Evolutionary conservation across 106 monocot species (phyloP).

Genomic region (Agapanthus africanus): DNA sequence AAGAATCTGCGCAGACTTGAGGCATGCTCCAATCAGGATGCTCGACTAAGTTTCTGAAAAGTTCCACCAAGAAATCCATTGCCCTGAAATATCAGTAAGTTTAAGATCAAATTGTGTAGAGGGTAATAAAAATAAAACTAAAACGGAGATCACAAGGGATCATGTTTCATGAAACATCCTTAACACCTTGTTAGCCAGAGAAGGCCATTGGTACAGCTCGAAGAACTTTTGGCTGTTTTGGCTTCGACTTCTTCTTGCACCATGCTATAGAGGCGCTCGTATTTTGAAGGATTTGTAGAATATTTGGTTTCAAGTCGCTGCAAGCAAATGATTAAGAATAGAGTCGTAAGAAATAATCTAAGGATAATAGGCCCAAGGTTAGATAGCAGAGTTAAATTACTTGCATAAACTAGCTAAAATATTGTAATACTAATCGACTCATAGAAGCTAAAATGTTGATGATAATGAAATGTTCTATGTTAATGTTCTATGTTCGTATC

Average conservation of each 20-base stretch:
- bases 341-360: too few relatives aligned
- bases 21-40: constrained; percentile 85
- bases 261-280: constrained; percentile 54
- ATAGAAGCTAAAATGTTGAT: too few relatives aligned
- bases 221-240: constrained; percentile 67
- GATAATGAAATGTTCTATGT: too few relatives aligned
- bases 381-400: too few relatives aligned
- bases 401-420: too few relatives aligned
- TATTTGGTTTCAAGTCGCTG: constrained; percentile 78
- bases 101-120: neutral
- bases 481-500: too few relatives aligned
- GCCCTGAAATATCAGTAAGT: constrained; percentile 38
- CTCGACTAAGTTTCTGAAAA: constrained; percentile 65
- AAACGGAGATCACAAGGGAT: neutral
- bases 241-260: constrained; percentile 62
- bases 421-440: too few relatives aligned
- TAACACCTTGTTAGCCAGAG: constrained; percentile 66
- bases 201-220: constrained; percentile 77
- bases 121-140: neutral
- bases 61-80: constrained; percentile 81
- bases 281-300: constrained; percentile 60
- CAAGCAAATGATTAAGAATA: neutral
- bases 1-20: constrained; percentile 68
- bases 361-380: too few relatives aligned
- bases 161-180: neutral